A percentile compares a stretch with the other conserved stretches of the same genome.
Conservation (phyloP, 2,329 filamentous ascomycete species). For the Penicillium brasilianum region DNA sequence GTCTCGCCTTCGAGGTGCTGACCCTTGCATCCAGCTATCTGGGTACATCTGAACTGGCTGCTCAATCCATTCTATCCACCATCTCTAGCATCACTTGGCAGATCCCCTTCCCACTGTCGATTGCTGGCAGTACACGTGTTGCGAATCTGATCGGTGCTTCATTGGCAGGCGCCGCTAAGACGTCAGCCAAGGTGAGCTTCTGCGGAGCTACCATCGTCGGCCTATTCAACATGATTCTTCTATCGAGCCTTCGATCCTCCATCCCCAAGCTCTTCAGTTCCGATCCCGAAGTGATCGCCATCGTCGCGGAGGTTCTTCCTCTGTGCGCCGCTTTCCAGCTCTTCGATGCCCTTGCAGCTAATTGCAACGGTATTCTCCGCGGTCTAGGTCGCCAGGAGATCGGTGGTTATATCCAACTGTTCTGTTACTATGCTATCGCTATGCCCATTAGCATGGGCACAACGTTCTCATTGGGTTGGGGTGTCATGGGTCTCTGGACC, state of each 20-base stretch:
- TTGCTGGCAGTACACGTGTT: slow-evolving; percentile 84
- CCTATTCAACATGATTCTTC: slow-evolving; percentile 74
- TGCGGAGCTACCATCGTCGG: slow-evolving; percentile 72
- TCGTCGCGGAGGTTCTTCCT: slow-evolving; percentile 74
- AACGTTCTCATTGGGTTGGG: slow-evolving; percentile 78
- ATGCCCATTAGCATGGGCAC: slow-evolving; percentile 81
- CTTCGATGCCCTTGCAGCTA: slow-evolving; percentile 79
- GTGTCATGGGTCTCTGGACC: slow-evolving; percentile 79
- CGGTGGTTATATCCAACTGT: slow-evolving; percentile 84
- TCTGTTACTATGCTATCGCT: slow-evolving; percentile 84
- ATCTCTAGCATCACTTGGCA: slow-evolving; percentile 83
- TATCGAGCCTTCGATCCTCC: slow-evolving; percentile 70
- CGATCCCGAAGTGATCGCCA: slow-evolving; percentile 69
- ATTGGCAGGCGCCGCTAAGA: slow-evolving; percentile 78
- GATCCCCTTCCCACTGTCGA: slow-evolving; percentile 87
- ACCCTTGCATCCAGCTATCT: slow-evolving; percentile 83
- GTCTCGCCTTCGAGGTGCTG: slow-evolving; percentile 88
- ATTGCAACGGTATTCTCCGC: slow-evolving; percentile 82
- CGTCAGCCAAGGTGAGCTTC: slow-evolving; percentile 77
- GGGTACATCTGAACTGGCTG: slow-evolving; percentile 78
- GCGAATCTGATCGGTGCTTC: slow-evolving; percentile 91
- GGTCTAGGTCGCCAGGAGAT: slow-evolving; percentile 88
- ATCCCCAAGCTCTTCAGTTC: slow-evolving; percentile 81
- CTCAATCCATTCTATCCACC: slow-evolving; percentile 83
- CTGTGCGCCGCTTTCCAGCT: slow-evolving; percentile 88